Percentiles rank a stretch among this genome's conserved stretches.
Evolutionary conservation across 1,284 basidiomycete genomes (phyloP).

Genomic region (Peniophora sp.): DNA sequence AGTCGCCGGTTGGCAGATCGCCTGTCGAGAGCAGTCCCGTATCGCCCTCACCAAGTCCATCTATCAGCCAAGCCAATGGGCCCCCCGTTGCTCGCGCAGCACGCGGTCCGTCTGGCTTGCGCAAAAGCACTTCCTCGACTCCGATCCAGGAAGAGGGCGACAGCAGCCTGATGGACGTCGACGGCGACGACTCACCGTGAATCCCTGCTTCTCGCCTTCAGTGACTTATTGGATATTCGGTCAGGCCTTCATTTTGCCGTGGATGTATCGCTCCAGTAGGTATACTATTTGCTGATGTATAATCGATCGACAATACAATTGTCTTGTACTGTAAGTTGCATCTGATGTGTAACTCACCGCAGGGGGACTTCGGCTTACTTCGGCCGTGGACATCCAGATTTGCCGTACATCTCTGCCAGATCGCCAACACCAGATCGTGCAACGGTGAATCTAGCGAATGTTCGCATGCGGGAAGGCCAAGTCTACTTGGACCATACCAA

Average conservation of each 20-base stretch:
- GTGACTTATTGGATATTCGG: too few relatives aligned
- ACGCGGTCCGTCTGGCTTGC: background rate
- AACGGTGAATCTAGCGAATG: too few relatives aligned
- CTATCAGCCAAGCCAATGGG: background rate
- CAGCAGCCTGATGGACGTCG: conserved; percentile 3
- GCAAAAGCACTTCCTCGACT: background rate
- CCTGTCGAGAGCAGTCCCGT: background rate
- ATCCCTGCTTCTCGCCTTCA: too few relatives aligned
- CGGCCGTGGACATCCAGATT: too few relatives aligned
- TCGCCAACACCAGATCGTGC: too few relatives aligned
- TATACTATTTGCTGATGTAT: background rate
- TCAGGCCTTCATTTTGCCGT: background rate
- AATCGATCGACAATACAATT: background rate
- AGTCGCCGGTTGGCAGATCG: background rate
- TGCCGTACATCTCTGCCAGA: too few relatives aligned
- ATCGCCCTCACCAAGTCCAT: background rate
- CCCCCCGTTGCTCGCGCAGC: background rate
- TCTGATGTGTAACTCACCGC: too few relatives aligned
- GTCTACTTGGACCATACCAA: too few relatives aligned
- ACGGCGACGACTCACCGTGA: background rate
- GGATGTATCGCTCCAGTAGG: conserved; percentile 1
- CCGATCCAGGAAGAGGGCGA: background rate
- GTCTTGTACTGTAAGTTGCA: too few relatives aligned
- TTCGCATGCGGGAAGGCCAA: too few relatives aligned
- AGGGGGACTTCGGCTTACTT: too few relatives aligned